Base-by-base conservation (phyloP, 495 filamentous ascomycete genomes). In the Trichoderma virens region DNA sequence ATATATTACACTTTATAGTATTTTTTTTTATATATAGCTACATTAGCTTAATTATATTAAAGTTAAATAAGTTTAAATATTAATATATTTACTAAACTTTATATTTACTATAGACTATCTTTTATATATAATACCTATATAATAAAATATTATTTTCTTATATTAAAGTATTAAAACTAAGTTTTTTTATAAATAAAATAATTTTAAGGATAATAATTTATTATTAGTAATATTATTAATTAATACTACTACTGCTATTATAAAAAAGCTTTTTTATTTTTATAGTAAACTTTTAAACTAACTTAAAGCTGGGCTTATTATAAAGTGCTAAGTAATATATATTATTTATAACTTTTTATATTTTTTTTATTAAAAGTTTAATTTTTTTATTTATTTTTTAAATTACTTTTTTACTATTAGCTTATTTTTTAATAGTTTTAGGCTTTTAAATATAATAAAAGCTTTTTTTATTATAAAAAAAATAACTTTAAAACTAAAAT, bases 401-500 rank as follows among this genome's bases (percentile, higher is more conserved):
- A 30, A 72, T 34, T 9, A 64, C 66, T 38, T 61, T 61, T 51
- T 71, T 67, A 28, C 62, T 20, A 59, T 56, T 34, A 54, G 69
- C 62, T 41, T 69, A 69, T 34, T 70, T 63, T 59, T 28, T 60
- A 1, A 60, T 30, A 47, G 71, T 72, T 51, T 74, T 69, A 31
- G 45, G 59, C 38, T 70, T 66, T 69, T 60, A 72, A 39, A 68
- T 66, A 72, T 75, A 51, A 63, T 56, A 77, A 47, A 68, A 70
- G 0, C 75, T 71, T 62, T 78, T 77, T 11, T 59, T 11, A 70
- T 78, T 64, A 30, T 75, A 76, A 0, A 62, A 64, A 67, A 77
- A 79, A 66, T 35, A 70, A 9, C 67, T 69, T 69, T 60, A 79
- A 65, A 75, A 79, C 65, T 76, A 74, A 64, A 78, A 79, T 64